Percentiles rank a stretch among this genome's conserved stretches.
These are phyloP conservation scores for Syncephalastrum sp. DNA, from an alignment of 371 early-diverging fungal genomes.

Conservation along the genomic window DNA sequence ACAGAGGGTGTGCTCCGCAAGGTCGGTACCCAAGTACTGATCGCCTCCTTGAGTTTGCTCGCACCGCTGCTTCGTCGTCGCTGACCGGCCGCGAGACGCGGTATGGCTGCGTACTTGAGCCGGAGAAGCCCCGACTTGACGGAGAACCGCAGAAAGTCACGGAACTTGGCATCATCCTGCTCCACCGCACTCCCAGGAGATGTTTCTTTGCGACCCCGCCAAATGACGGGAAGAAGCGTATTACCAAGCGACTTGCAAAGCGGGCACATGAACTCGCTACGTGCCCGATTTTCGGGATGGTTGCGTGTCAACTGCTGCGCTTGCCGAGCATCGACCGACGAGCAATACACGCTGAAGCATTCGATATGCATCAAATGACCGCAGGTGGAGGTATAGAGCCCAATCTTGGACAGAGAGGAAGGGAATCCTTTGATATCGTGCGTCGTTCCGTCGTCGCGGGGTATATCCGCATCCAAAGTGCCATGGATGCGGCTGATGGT, in stretches of 20 bases:
- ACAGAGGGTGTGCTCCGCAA: constrained; percentile 11
- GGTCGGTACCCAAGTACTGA: constrained; percentile 20
- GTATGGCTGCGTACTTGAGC: not conserved
- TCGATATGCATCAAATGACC: constrained; percentile 94
- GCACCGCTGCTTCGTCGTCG: constrained; percentile 20
- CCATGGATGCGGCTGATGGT: constrained; percentile 24
- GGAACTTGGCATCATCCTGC: constrained; percentile 28
- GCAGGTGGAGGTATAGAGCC: constrained; percentile 80
- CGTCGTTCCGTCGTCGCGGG: constrained; percentile 51
- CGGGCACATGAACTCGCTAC: constrained; percentile 90
- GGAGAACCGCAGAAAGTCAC: constrained; percentile 39
- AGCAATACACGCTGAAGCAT: constrained; percentile 85
- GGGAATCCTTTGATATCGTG: constrained; percentile 49
- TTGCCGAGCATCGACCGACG: constrained; percentile 78
- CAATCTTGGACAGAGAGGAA: constrained; percentile 50
- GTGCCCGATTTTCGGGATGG: constrained; percentile 80
- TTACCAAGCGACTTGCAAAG: constrained; percentile 96
- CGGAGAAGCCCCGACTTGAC: constrained; percentile 6
- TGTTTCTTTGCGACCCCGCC: constrained; percentile 59
- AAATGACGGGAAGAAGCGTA: constrained; percentile 66
- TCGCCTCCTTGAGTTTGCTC: constrained; percentile 24
- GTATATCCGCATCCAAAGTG: not conserved
- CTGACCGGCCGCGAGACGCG: no score
- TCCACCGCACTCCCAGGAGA: constrained; percentile 50
- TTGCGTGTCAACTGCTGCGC: constrained; percentile 78